Evolutionary conservation across 345 rosid genomes (phyloP).

Genomic region (Populus simonii): DNA sequence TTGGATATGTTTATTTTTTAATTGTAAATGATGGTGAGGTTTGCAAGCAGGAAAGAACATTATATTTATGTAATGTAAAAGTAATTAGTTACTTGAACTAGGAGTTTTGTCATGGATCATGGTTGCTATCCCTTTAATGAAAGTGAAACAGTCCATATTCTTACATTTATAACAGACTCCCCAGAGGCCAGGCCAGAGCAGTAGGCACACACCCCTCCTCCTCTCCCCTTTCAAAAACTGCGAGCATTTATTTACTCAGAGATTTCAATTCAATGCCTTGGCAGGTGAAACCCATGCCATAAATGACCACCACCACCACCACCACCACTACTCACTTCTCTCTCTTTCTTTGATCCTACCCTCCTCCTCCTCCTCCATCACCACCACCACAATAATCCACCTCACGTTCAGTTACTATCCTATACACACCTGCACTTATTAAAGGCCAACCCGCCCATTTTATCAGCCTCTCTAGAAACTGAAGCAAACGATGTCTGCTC

Average conservation of each 20-base stretch:
- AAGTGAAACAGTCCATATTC: background rate
- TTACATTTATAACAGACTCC: background rate
- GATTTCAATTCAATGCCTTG: background rate
- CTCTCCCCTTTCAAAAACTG: background rate
- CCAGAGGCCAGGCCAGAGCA: too few species aligned
- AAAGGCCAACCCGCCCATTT: background rate
- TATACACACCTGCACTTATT: too few species aligned
- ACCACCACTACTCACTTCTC: background rate
- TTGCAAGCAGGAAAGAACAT: background rate
- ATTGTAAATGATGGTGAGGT: background rate
- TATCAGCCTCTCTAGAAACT: background rate
- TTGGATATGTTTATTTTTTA: too few species aligned
- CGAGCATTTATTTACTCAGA: background rate
- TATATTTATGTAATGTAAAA: too few species aligned
- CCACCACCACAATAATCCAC: background rate
- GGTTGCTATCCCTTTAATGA: background rate
- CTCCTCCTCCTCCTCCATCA: background rate
- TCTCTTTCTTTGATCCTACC: background rate
- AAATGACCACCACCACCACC: background rate
- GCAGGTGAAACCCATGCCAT: background rate
- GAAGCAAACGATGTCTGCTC: constrained; percentile 2
- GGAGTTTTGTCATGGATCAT: background rate
- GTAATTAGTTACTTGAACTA: background rate
- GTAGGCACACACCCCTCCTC: background rate
- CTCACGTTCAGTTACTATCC: background rate